Conservation (phyloP, 1,284 basidiomycete genomes). For the Puccinia polysora region DNA sequence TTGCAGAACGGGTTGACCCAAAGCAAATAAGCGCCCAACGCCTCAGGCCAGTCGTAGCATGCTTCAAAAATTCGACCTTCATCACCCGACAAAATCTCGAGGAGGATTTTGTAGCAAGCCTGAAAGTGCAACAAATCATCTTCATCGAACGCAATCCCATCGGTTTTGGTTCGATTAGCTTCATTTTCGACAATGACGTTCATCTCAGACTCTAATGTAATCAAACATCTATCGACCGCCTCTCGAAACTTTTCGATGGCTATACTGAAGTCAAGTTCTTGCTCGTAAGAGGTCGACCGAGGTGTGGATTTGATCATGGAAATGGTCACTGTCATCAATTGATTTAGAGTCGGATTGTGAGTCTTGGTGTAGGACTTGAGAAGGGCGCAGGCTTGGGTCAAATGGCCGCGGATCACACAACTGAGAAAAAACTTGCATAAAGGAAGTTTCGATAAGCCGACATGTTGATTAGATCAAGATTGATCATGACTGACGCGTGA, state of each 20-base stretch:
- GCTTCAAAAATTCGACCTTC: conserved; percentile 52
- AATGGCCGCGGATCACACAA: conserved; percentile 41
- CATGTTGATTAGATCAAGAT: not conserved
- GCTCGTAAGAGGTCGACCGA: conserved; percentile 16
- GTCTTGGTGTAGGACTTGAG: conserved; percentile 35
- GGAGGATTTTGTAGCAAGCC: conserved; percentile 44
- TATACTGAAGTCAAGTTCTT: conserved; percentile 15
- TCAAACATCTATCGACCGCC: conserved; percentile 14
- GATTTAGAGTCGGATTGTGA: conserved; percentile 38
- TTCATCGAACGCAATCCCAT: conserved; percentile 45
- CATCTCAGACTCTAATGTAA: conserved; percentile 45
- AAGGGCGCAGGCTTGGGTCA: conserved; percentile 34
- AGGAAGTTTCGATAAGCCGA: not conserved
- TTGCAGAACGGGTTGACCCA: conserved; percentile 50
- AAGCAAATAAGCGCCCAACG: conserved; percentile 52
- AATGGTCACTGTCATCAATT: conserved; percentile 32
- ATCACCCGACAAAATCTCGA: conserved; percentile 50
- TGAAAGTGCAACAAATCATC: conserved; percentile 52
- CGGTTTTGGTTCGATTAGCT: conserved; percentile 16
- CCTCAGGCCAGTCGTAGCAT: conserved; percentile 53
- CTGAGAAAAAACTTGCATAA: not conserved
- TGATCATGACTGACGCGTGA: conserved; percentile 35
- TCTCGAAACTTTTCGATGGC: conserved; percentile 29
- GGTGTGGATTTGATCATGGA: conserved; percentile 32
- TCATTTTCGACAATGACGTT: conserved; percentile 46